These are phyloP conservation scores for Trichoderma semiorbis DNA, from an alignment of 2,329 filamentous ascomycete genomes.

Conservation along the genomic window DNA sequence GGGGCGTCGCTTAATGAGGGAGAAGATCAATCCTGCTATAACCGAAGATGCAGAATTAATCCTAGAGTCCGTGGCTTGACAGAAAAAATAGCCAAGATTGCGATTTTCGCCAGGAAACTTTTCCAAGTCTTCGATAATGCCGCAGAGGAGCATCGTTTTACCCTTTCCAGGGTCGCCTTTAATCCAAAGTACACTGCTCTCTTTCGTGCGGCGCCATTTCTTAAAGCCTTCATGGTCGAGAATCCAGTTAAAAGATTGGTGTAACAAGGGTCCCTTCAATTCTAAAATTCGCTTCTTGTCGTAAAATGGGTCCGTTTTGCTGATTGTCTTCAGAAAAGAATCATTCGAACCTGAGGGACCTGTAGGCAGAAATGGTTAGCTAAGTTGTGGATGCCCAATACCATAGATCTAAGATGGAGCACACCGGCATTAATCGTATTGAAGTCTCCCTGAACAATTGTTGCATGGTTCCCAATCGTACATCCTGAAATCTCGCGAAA, in stretches of 20 bases:
- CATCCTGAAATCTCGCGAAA: background rate
- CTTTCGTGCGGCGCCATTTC: slow-evolving; percentile 13
- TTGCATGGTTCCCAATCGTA: background rate
- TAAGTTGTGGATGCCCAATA: background rate
- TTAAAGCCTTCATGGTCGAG: slow-evolving; percentile 28
- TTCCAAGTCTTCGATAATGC: slow-evolving; percentile 28
- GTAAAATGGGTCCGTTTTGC: background rate
- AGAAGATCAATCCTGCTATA: slow-evolving; percentile 41
- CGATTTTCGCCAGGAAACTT: background rate
- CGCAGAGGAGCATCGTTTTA: slow-evolving; percentile 43
- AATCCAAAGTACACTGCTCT: slow-evolving; percentile 35
- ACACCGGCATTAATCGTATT: background rate
- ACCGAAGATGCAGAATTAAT: slow-evolving; percentile 39
- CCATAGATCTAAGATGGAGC: background rate
- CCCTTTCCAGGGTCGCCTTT: slow-evolving; percentile 40
- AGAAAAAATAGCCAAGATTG: slow-evolving; percentile 19
- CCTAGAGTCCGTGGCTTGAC: slow-evolving; percentile 24
- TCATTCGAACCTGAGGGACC: background rate
- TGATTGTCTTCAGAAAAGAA: background rate
- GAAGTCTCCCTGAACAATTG: background rate
- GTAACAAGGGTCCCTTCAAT: slow-evolving; percentile 33
- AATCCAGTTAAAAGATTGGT: slow-evolving; percentile 34
- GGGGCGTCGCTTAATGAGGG: slow-evolving; percentile 26
- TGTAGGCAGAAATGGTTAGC: background rate
- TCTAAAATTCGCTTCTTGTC: slow-evolving; percentile 35